Conservation (phyloP, 2,329 filamentous ascomycete genomes). For the Cryphonectria naterciae region DNA sequence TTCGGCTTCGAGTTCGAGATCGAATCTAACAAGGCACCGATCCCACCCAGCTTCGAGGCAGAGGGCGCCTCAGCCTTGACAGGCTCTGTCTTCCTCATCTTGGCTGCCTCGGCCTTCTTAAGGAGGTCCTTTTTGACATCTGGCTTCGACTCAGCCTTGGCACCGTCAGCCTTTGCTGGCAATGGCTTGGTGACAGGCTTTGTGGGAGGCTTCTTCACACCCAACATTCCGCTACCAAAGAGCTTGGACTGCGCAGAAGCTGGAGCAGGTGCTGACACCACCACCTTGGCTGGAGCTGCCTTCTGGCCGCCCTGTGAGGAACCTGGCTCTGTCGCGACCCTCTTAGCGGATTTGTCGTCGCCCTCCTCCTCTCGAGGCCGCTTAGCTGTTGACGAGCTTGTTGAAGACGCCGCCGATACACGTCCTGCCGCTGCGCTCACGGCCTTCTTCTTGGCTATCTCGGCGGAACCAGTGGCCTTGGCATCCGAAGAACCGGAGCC, state of each 20-base stretch:
- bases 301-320: slow-evolving; percentile 32
- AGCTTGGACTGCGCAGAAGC: slow-evolving; percentile 23
- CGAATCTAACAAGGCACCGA: slow-evolving; percentile 58
- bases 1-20: slow-evolving; percentile 51
- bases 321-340: slow-evolving; percentile 41
- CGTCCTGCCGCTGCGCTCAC: slow-evolving; percentile 27
- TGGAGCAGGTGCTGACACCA: slow-evolving; percentile 17
- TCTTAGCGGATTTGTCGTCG: slow-evolving; percentile 44
- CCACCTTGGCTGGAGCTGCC: slow-evolving; percentile 20
- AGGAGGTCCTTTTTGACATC: slow-evolving; percentile 39
- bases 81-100: slow-evolving; percentile 35
- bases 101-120: slow-evolving; percentile 37
- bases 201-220: slow-evolving; percentile 30
- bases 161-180: slow-evolving; percentile 37
- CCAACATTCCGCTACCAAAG: slow-evolving; percentile 28
- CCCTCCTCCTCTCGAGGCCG: slow-evolving; percentile 45
- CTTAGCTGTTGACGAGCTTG: slow-evolving; percentile 35
- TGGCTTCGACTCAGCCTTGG: slow-evolving; percentile 32
- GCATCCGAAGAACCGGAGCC: slow-evolving; percentile 15
- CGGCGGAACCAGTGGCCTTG: slow-evolving; percentile 28
- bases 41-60: slow-evolving; percentile 35
- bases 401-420: slow-evolving; percentile 32
- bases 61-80: slow-evolving; percentile 40
- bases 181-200: slow-evolving; percentile 39
- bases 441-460: slow-evolving; percentile 32